These are phyloP conservation scores for Talaromyces sp. DNA, from an alignment of 2,329 filamentous ascomycete genomes.

Conservation along the genomic window DNA sequence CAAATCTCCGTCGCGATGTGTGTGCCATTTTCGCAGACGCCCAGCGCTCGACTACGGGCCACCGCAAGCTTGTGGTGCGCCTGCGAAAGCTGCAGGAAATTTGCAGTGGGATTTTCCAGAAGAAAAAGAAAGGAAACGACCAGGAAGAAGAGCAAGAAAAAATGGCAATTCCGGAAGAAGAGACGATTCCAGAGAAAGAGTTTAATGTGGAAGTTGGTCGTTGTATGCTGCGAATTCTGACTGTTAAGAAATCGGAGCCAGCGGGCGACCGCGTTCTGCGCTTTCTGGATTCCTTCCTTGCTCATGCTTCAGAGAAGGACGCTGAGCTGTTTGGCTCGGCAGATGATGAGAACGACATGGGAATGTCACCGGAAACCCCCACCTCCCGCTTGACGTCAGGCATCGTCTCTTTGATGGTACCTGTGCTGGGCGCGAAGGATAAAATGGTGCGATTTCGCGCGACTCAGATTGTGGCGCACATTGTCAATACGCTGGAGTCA, in stretches of 20 bases:
- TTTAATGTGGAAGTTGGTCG: constrained; percentile 86
- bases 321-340: constrained; percentile 66
- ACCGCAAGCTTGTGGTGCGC: constrained; percentile 84
- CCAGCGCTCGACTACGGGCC: constrained; percentile 84
- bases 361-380: constrained; percentile 77
- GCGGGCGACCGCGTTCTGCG: constrained; percentile 83
- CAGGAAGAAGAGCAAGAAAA: constrained; percentile 48
- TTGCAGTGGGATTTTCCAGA: constrained; percentile 64
- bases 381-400: constrained; percentile 75
- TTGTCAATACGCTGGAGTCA: constrained; percentile 88
- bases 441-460: constrained; percentile 88
- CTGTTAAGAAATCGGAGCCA: constrained; percentile 87
- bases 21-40: constrained; percentile 76
- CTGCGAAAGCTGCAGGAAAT: constrained; percentile 88
- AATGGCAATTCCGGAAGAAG: constrained; percentile 49
- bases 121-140: constrained; percentile 50
- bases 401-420: constrained; percentile 72
- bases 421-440: constrained; percentile 82
- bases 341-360: constrained; percentile 68
- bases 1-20: constrained; percentile 72
- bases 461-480: constrained; percentile 85
- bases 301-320: constrained; percentile 68
- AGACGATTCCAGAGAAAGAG: constrained; percentile 78
- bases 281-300: constrained; percentile 86
- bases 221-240: constrained; percentile 79